These are phyloP conservation scores for Nicotiana paniculata DNA, from an alignment of 257 asterid genomes.

Conservation along the genomic window DNA sequence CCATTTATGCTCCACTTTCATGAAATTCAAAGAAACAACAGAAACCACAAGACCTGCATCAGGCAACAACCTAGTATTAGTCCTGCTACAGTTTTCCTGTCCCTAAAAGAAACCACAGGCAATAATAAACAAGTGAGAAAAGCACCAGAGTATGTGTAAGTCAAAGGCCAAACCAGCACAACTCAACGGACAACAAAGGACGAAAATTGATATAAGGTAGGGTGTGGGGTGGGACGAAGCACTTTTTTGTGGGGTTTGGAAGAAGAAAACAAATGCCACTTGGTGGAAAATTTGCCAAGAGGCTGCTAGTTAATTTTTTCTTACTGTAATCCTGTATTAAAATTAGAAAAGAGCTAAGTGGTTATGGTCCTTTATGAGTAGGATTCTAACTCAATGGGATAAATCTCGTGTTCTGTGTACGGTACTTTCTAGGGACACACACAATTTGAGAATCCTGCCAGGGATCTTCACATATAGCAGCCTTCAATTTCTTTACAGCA, in stretches of 20 bases:
- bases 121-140: background rate
- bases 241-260: background rate
- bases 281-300: background rate
- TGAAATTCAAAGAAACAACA: constrained; percentile 20
- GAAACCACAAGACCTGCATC: constrained; percentile 8
- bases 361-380: background rate
- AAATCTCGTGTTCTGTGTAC: background rate
- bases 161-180: background rate
- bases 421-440: background rate
- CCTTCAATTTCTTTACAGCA: background rate
- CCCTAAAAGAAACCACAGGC: background rate
- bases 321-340: background rate
- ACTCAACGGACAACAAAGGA: background rate
- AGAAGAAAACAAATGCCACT: background rate
- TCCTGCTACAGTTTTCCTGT: background rate
- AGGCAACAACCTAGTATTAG: background rate
- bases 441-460: background rate
- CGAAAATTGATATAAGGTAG: background rate
- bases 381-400: background rate
- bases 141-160: background rate
- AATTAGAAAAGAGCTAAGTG: background rate
- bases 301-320: background rate
- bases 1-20: constrained; percentile 66
- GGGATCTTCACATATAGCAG: background rate
- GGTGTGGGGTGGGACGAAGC: background rate